Conservation (phyloP, 768 basidiomycete genomes). For the Tulasnella sp. region DNA sequence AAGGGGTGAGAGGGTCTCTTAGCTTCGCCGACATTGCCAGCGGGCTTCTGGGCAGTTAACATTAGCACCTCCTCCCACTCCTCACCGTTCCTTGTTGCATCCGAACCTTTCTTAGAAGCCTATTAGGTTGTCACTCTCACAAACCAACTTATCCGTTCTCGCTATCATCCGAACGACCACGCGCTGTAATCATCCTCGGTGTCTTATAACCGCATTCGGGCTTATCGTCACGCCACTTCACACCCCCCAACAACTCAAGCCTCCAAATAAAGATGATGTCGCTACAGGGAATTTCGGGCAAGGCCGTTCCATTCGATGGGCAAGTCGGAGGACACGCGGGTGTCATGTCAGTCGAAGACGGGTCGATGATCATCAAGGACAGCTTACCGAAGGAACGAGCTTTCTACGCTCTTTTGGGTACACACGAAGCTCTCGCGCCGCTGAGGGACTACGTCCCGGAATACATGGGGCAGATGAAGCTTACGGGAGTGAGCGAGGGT, state of each 20-base stretch:
- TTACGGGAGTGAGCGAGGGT: conserved; percentile 47
- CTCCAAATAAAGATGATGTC: no score
- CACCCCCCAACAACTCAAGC: neutral
- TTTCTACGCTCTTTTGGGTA: conserved; percentile 62
- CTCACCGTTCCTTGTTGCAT: neutral
- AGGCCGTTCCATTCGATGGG: conserved; percentile 40
- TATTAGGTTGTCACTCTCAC: neutral
- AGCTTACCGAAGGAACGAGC: conserved; percentile 57
- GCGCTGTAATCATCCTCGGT: neutral
- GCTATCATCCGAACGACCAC: neutral
- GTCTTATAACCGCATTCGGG: neutral
- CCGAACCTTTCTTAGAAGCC: neutral
- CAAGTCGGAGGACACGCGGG: conserved; percentile 83
- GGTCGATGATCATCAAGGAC: conserved; percentile 77
- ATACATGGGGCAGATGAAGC: conserved; percentile 74
- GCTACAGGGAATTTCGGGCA: neutral
- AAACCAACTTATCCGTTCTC: neutral
- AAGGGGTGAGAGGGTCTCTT: neutral
- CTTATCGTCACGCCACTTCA: neutral
- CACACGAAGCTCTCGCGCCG: conserved; percentile 34
- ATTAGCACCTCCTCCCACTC: neutral
- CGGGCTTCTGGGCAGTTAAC: neutral
- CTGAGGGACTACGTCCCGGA: conserved; percentile 57
- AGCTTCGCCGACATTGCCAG: neutral
- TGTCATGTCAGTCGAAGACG: conserved; percentile 66